These are phyloP conservation scores for Helotiales sp. DNA, from an alignment of 2,329 filamentous ascomycete species.

Conservation along the genomic window DNA sequence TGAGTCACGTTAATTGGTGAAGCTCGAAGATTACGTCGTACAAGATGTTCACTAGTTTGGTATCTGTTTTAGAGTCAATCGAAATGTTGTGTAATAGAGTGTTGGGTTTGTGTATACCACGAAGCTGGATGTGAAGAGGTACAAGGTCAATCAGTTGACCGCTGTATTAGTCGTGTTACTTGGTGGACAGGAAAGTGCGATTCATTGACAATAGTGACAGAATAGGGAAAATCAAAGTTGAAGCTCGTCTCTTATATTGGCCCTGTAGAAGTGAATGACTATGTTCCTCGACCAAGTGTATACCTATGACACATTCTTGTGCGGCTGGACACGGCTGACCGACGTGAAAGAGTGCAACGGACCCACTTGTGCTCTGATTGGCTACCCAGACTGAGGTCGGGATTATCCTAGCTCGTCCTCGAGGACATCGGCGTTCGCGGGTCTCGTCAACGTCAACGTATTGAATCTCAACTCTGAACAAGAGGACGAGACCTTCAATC, in stretches of 20 bases:
- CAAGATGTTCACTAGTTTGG: not conserved
- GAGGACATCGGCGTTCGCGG: no score
- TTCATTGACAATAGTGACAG: not conserved
- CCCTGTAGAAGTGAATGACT: no score
- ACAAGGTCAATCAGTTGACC: not conserved
- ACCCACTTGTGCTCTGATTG: constrained; percentile 16
- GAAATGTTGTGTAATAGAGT: not conserved
- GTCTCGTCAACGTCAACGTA: not conserved
- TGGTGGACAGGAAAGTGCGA: no score
- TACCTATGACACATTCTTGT: not conserved
- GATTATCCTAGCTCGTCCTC: constrained; percentile 8
- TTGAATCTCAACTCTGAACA: not conserved
- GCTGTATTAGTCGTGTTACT: no score
- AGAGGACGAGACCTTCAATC: constrained; percentile 11
- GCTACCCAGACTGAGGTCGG: not conserved
- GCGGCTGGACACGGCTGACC: not conserved
- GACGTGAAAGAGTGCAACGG: not conserved
- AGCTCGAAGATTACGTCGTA: not conserved
- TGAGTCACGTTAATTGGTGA: no score
- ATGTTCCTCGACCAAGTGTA: not conserved
- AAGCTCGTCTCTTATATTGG: not conserved
- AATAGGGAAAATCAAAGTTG: not conserved
- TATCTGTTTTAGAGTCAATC: not conserved
- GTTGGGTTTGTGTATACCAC: not conserved
- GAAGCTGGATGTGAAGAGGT: no score